phyloP scores from a whole-genome alignment of 106 monocot species.

The Allium cepa region DNA sequence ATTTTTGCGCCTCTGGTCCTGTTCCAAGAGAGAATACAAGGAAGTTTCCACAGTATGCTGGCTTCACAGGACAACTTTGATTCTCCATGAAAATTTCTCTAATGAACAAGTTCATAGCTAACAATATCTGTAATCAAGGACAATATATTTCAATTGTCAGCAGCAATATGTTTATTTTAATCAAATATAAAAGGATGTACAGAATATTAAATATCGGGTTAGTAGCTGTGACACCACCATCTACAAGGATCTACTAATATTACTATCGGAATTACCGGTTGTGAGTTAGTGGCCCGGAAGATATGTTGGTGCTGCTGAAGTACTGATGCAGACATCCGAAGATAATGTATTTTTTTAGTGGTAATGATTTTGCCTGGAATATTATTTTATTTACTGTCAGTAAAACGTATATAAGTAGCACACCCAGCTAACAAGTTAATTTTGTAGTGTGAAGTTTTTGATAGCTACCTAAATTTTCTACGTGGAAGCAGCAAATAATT shows the following conservation, averaged over 20 bases:
- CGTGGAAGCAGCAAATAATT: too few relatives aligned
- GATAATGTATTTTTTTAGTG: conserved; percentile 16
- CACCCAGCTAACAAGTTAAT: too few relatives aligned
- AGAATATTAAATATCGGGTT: conserved; percentile 29
- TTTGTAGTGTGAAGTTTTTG: neutral
- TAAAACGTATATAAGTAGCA: too few relatives aligned
- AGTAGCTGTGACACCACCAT: conserved; percentile 55
- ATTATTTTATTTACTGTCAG: too few relatives aligned
- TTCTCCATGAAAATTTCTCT: conserved; percentile 27
- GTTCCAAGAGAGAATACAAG: conserved; percentile 61
- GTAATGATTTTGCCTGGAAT: too few relatives aligned
- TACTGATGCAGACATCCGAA: conserved; percentile 45
- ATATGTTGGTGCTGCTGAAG: conserved; percentile 56
- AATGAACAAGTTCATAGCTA: conserved; percentile 34
- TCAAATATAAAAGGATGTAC: too few relatives aligned
- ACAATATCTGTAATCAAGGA: conserved; percentile 27
- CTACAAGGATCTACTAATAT: conserved; percentile 17
- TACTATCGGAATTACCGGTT: conserved; percentile 15
- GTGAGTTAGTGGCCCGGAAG: conserved; percentile 48
- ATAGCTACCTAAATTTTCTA: conserved; percentile 1
- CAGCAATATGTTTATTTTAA: neutral
- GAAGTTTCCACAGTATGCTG: conserved; percentile 39
- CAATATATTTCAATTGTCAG: neutral
- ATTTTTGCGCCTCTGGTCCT: conserved; percentile 23
- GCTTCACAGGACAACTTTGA: conserved; percentile 27